phyloP scores from a whole-genome alignment of 352 stramenopile species.

The Phytopythium ostracodes region DNA sequence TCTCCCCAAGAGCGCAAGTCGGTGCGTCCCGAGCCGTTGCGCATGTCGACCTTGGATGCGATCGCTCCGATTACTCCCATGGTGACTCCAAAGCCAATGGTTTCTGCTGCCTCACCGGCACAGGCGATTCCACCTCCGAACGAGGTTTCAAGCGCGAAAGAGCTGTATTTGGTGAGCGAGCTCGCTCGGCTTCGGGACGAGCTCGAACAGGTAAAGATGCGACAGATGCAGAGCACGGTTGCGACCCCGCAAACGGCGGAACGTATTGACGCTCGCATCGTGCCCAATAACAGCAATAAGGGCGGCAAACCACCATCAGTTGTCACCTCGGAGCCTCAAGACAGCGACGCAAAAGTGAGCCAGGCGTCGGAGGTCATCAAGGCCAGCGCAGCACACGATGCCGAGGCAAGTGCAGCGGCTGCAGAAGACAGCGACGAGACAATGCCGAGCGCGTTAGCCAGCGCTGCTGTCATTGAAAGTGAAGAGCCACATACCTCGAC shows the following conservation, averaged over 20 bases:
- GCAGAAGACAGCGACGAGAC: background rate
- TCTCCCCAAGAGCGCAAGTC: constrained; percentile 1
- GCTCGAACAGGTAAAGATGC: constrained; percentile 16
- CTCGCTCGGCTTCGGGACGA: constrained; percentile 27
- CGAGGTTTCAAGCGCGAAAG: constrained; percentile 13
- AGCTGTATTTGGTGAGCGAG: constrained; percentile 27
- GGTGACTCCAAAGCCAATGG: background rate
- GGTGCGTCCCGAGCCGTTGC: background rate
- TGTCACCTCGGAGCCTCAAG: background rate
- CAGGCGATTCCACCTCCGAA: background rate
- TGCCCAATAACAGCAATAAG: background rate
- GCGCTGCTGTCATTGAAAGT: background rate
- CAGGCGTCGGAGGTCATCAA: background rate
- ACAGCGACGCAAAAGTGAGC: background rate
- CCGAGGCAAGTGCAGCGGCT: background rate
- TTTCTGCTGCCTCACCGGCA: too few species aligned
- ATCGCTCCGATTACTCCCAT: background rate
- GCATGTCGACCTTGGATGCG: background rate
- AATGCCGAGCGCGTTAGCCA: background rate
- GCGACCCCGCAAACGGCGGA: background rate
- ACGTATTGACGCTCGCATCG: constrained; percentile 3
- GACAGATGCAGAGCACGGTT: background rate
- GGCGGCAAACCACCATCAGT: background rate
- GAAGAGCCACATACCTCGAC: background rate
- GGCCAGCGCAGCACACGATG: background rate